Conservation (phyloP, 352 stramenopile species). For the Globisporangium cederbergense region DNA sequence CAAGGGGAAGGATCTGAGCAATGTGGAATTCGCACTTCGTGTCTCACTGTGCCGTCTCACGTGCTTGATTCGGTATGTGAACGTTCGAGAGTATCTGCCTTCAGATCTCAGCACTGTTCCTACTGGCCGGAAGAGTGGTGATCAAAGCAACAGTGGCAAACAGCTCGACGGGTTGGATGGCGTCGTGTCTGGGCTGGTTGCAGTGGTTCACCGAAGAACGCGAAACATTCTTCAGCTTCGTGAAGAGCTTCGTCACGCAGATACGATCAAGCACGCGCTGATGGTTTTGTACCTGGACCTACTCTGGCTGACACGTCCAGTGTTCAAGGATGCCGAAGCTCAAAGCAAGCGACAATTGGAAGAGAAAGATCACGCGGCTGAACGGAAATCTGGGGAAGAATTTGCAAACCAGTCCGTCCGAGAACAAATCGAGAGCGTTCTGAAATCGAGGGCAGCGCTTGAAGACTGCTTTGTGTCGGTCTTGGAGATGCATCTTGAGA, state of each 20-base stretch:
- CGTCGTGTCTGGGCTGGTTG: slow-evolving; percentile 28
- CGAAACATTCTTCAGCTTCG: slow-evolving; percentile 45
- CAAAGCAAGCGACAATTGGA: slow-evolving; percentile 20
- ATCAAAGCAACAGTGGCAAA: neutral
- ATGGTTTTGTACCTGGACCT: slow-evolving; percentile 73
- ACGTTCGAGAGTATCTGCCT: slow-evolving; percentile 61
- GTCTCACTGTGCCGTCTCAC: slow-evolving; percentile 54
- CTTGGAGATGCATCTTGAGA: slow-evolving; percentile 73
- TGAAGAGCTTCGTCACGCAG: slow-evolving; percentile 44
- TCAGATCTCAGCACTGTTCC: slow-evolving; percentile 8
- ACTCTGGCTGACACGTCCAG: slow-evolving; percentile 60
- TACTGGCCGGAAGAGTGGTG: neutral
- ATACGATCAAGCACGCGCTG: slow-evolving; percentile 63
- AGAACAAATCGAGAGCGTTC: slow-evolving; percentile 43
- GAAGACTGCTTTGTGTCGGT: slow-evolving; percentile 64
- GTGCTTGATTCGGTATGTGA: slow-evolving; percentile 58
- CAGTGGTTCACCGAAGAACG: slow-evolving; percentile 49
- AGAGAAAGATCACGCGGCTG: slow-evolving; percentile 11
- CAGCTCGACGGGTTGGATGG: slow-evolving; percentile 31
- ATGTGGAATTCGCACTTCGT: slow-evolving; percentile 69
- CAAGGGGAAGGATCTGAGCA: slow-evolving; percentile 51
- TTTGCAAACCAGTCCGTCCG: slow-evolving; percentile 8
- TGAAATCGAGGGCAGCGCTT: slow-evolving; percentile 32
- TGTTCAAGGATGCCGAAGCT: slow-evolving; percentile 50
- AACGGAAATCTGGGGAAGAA: slow-evolving; percentile 13